Base-by-base conservation (phyloP, 768 basidiomycete genomes). In the Boletus edulis region DNA sequence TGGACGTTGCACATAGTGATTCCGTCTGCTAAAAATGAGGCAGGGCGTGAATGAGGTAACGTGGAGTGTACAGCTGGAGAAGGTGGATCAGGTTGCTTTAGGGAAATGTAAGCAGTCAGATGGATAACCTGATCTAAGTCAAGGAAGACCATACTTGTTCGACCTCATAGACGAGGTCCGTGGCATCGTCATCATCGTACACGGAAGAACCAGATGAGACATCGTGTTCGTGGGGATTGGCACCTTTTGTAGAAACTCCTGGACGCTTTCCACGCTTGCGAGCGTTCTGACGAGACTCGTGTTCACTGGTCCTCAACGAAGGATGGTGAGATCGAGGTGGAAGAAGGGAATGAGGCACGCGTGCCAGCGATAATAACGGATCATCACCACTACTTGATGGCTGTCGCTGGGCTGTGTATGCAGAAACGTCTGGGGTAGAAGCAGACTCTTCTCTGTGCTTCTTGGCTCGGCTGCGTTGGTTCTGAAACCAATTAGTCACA, bases 381-480 rank as follows among this genome's bases (percentile, higher is more conserved):
- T 39, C 17, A 34, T 61, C 62, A 22, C 41, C 44, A 29, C 49
- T 44, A 51, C 32, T 44, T n/a, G 61, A 46, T 18, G 29, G 13
- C 3, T 22, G 22, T 22, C 22, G 22, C 22, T 22, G 22, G 22
- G 22, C 22, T 22, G 46, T 38, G 43, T 27, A 55, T 20, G 46
- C 43, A 43, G 64, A 43, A 3, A 56, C 35, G 40, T 60, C 62
- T 0, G 67, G 53, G 42, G 65, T 63, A 40, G 72, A 66, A 46
- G 61, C 55, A 6, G 57, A 61, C 47, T 86, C 84, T 57, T 87
- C 85, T 60, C 77, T 81, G 62, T 79, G 80, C 73, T 87, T 87
- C 75, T 86, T 87, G 32, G 86, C 82, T 59, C 85, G 79, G 68
- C 83, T 89, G 62, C 87, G 87, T 65, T 24, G 24, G 5, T 5